These are phyloP conservation scores for Lojkania enalia DNA, from an alignment of 2,329 filamentous ascomycete species.

Conservation along the genomic window DNA sequence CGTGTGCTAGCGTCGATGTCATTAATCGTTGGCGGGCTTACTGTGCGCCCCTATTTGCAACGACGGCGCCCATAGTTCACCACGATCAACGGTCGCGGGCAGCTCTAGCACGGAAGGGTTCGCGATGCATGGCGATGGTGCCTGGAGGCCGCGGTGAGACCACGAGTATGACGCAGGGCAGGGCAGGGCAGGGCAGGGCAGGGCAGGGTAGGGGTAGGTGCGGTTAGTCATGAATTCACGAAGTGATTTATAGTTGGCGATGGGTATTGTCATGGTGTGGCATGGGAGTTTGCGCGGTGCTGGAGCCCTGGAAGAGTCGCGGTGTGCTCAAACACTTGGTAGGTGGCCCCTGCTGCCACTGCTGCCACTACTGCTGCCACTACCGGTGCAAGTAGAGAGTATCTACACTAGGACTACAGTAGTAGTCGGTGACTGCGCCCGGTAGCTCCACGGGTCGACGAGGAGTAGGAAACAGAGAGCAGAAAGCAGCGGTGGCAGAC, in stretches of 20 bases:
- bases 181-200: too few species aligned
- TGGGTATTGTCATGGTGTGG: constrained; percentile 5
- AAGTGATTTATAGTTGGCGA: background rate
- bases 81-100: constrained; percentile 1
- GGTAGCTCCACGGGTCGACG: too few species aligned
- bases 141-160: constrained; percentile 16
- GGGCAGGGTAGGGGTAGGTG: too few species aligned
- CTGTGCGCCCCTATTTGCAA: background rate
- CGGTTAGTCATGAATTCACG: background rate
- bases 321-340: constrained; percentile 36
- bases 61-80: background rate
- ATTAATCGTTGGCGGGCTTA: constrained; percentile 5
- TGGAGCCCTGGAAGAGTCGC: constrained; percentile 4
- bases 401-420: too few species aligned
- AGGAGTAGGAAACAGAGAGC: too few species aligned
- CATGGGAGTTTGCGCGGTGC: background rate
- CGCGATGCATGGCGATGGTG: constrained; percentile 7
- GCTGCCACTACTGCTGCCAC: too few species aligned
- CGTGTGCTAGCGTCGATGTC: constrained; percentile 4
- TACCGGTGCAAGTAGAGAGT: too few species aligned
- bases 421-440: too few species aligned
- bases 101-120: background rate
- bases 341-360: too few species aligned
- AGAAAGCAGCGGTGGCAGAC: too few species aligned
- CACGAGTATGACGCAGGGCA: constrained; percentile 3